Base-by-base conservation (phyloP, 2,329 filamentous ascomycete genomes). In the Kalmusia sp. region DNA sequence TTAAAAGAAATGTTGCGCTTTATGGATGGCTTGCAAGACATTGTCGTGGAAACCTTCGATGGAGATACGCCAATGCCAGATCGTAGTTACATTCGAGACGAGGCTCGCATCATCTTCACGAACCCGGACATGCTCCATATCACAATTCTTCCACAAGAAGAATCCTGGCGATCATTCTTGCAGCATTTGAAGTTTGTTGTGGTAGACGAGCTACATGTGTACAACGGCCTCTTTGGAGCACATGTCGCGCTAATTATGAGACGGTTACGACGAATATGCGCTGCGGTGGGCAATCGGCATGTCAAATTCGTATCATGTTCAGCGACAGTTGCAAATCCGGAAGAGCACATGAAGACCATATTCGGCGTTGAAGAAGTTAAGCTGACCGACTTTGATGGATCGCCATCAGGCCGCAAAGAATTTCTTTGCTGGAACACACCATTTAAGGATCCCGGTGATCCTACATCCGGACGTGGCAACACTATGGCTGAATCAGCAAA, bases 351-450 rank as follows among this genome's bases (percentile, higher is more conserved):
- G 84, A 88, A 87, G 72, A 91, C 91, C 0, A 90, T 99, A n/a
- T 97, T 98, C 62, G 93, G 93, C 0, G 84, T 96, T 6, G 84
- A 92, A 0, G 81, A 93, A 58, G 91, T 96, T 12, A 86, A 83
- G 52, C 75, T 98, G 38, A 89, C 93, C 1, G 92, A 97, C 67
- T 93, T 90, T 66, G 95, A 99, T 69, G 95, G 95, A 1, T 96
- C 93, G 0, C 95, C 95, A 0, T 92, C 92, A 5, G 92, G 93
- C 0, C 83, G 92, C 19, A 98, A 98, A 70, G 93, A 98, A 67
- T 98, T 98, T 52, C 70, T 99, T 6, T 98, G 93, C 73, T 99
- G 95, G 95, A 98, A 99, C 65, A 97, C 93, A 0, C 95, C 95
- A 0, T 96, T 87, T 74, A 96, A 92, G 71, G 93, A 97, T 62